A percentile compares a stretch with the other conserved stretches of the same genome.
Evolutionary conservation across 1,284 basidiomycete genomes (phyloP).

Genomic region (Tilletiopsis washingtonensis): DNA sequence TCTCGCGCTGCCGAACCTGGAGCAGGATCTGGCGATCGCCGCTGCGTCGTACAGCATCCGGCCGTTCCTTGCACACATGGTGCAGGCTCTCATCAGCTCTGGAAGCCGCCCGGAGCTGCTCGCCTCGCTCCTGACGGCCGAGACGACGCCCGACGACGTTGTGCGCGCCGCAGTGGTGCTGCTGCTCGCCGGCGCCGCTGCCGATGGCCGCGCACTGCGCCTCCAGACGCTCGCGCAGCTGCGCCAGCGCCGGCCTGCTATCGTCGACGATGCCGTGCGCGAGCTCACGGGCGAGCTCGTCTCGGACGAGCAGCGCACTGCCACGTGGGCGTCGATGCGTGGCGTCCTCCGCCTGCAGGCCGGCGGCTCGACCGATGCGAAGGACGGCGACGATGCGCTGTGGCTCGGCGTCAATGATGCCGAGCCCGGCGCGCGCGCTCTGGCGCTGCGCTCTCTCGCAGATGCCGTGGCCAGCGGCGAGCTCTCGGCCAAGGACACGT

Average conservation of each 20-base stretch:
- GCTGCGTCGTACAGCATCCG: neutral
- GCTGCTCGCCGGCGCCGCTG: neutral
- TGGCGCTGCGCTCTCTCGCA: neutral
- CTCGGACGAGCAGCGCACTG: neutral
- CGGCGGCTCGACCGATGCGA: neutral
- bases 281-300: neutral
- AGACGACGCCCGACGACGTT: neutral
- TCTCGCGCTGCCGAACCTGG: neutral
- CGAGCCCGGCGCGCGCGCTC: neutral
- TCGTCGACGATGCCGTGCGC: slow-evolving; percentile 1
- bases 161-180: neutral
- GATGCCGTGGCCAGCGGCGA: neutral
- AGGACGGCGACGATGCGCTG: neutral
- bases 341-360: neutral
- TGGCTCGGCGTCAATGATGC: slow-evolving; percentile 1
- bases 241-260: neutral
- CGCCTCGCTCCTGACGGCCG: neutral
- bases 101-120: neutral
- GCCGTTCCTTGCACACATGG: neutral
- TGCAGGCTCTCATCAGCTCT: no score
- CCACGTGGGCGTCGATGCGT: neutral
- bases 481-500: neutral
- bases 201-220: neutral
- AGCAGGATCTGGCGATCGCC: neutral
- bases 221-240: neutral